These are phyloP conservation scores for Filobasidium uniguttulatum DNA, from an alignment of 1,284 basidiomycete genomes.

Conservation along the genomic window DNA sequence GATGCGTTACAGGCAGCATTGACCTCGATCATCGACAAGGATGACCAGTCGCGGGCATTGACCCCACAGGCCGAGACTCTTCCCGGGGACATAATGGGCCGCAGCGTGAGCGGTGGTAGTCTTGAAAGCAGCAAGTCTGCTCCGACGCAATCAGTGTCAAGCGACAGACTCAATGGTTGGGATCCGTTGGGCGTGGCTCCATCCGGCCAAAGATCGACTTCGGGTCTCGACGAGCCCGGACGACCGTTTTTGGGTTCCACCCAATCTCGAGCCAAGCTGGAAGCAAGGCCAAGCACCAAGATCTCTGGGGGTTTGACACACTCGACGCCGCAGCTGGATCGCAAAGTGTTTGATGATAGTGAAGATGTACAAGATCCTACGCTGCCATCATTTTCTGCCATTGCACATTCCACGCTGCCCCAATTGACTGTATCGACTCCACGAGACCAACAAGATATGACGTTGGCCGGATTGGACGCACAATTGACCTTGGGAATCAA, in stretches of 20 bases:
- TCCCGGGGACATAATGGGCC: background rate
- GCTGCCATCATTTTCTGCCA: background rate
- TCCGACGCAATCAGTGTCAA: background rate
- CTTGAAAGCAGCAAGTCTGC: too few relatives aligned
- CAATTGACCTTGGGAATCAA: conserved; percentile 66
- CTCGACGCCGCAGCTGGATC: background rate
- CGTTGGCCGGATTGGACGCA: conserved; percentile 3
- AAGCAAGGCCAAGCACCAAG: background rate
- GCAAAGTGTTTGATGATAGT: conserved; percentile 33
- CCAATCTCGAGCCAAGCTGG: background rate
- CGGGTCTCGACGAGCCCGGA: background rate
- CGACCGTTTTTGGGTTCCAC: background rate
- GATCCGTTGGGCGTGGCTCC: background rate
- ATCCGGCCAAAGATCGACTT: background rate
- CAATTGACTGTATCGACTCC: background rate
- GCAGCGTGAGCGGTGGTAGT: background rate
- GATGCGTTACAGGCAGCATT: conserved; percentile 87
- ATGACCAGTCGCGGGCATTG: conserved; percentile 40
- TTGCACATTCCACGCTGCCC: background rate
- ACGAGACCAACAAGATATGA: conserved; percentile 3
- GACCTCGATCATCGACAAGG: conserved; percentile 80
- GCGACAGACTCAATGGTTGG: too few relatives aligned
- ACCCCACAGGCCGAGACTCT: background rate
- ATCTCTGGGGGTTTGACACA: too few relatives aligned
- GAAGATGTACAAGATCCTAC: conserved; percentile 10